Conservation (phyloP, 208 protist species). For the Kentomonas sorsogonicus region DNA sequence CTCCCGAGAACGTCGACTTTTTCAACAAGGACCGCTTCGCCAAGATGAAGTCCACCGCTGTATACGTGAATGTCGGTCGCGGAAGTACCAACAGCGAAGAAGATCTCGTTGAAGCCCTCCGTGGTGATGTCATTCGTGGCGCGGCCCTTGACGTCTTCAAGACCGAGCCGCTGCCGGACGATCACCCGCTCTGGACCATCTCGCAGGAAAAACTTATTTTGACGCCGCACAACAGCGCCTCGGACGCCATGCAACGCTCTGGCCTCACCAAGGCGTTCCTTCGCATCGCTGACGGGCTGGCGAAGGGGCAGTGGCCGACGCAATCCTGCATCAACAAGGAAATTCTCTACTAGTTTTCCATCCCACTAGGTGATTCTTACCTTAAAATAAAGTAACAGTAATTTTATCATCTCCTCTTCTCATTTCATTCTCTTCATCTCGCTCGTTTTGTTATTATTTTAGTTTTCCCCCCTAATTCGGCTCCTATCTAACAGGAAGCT, state of each 20-base stretch:
- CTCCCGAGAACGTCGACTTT: slow-evolving; percentile 30
- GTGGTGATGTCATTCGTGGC: slow-evolving; percentile 24
- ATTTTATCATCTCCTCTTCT: not conserved
- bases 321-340: not conserved
- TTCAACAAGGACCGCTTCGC: slow-evolving; percentile 42
- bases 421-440: not conserved
- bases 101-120: slow-evolving; percentile 29
- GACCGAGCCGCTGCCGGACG: slow-evolving; percentile 39
- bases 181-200: slow-evolving; percentile 34
- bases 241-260: not conserved
- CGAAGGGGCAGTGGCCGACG: not conserved
- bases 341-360: not conserved
- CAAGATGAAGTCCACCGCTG: slow-evolving; percentile 40
- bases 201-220: slow-evolving; percentile 36
- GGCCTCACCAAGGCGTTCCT: not conserved
- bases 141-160: slow-evolving; percentile 59
- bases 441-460: not conserved
- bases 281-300: not conserved
- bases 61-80: slow-evolving; percentile 65
- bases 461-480: not conserved
- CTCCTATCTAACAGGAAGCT: not conserved
- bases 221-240: slow-evolving; percentile 19
- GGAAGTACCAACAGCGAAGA: slow-evolving; percentile 42
- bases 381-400: slow-evolving; percentile 1
- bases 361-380: not conserved